Conservation (phyloP, 2,329 filamentous ascomycete genomes). For the Ophiostoma montium region DNA sequence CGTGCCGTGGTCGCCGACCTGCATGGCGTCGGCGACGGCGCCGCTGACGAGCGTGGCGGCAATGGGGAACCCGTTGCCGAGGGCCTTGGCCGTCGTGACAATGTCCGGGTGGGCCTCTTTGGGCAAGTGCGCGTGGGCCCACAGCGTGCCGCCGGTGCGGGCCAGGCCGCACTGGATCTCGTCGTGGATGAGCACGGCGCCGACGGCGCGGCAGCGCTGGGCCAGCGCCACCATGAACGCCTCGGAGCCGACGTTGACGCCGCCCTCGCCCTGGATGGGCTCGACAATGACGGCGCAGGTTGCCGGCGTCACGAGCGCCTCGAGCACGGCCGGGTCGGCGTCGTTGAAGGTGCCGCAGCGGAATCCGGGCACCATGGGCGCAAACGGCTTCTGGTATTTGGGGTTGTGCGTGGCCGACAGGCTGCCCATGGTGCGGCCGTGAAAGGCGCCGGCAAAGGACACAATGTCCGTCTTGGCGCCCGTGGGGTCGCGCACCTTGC, state of each 20-base stretch:
- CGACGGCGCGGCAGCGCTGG: conserved; percentile 69
- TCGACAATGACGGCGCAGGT: conserved; percentile 94
- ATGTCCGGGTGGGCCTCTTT: conserved; percentile 82
- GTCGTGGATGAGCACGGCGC: conserved; percentile 82
- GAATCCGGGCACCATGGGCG: conserved; percentile 92
- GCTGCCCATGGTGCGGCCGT: conserved; percentile 90
- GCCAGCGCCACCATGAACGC: conserved; percentile 80
- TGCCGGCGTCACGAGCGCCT: conserved; percentile 61
- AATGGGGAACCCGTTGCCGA: conserved; percentile 93
- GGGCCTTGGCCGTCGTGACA: conserved; percentile 84
- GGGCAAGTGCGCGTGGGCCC: conserved; percentile 70
- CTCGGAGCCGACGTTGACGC: conserved; percentile 68
- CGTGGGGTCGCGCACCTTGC: conserved; percentile 57
- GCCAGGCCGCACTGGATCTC: conserved; percentile 93
- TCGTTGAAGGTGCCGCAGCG: conserved; percentile 79
- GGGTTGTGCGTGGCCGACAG: conserved; percentile 94
- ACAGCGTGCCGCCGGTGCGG: conserved; percentile 66
- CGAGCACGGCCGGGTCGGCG: conserved; percentile 56
- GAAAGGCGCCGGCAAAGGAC: conserved; percentile 85
- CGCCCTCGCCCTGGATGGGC: conserved; percentile 94
- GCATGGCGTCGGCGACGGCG: conserved; percentile 51
- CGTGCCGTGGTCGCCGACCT: conserved; percentile 70
- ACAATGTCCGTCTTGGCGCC: conserved; percentile 71
- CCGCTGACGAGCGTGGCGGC: conserved; percentile 56
- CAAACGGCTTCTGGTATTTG: conserved; percentile 92